Conservation (phyloP, 306 rosid genomes). For the Biancaea sappan region DNA sequence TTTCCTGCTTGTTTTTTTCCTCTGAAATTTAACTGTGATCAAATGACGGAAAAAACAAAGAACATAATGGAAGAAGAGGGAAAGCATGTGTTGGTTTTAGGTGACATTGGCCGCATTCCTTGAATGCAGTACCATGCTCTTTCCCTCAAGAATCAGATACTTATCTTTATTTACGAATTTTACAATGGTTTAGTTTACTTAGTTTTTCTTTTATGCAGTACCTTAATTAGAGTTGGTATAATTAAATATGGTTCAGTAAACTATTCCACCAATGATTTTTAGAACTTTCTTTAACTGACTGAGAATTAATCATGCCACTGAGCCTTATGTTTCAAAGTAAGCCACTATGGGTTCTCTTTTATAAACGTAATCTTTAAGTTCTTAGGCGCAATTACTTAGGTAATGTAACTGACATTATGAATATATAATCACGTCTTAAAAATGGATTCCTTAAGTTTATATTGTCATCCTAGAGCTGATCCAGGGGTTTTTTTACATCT, state of each 20-base stretch:
- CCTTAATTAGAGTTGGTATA: background rate
- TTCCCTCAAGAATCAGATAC: conserved; percentile 87
- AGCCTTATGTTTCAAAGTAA: background rate
- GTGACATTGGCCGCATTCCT: conserved; percentile 96
- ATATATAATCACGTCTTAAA: background rate
- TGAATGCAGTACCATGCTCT: conserved; percentile 98
- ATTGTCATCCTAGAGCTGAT: background rate
- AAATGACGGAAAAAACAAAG: conserved; percentile 35
- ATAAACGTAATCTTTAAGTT: background rate
- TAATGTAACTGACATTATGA: background rate
- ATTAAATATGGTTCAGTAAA: background rate
- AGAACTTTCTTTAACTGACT: background rate
- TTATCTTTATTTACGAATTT: background rate
- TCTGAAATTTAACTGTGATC: background rate
- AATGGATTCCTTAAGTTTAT: background rate
- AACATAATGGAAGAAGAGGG: conserved; percentile 55
- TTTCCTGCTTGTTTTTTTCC: background rate
- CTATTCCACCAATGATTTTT: conserved; percentile 2
- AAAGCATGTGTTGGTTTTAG: conserved; percentile 91
- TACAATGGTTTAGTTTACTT: background rate
- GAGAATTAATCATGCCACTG: background rate
- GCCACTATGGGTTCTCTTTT: background rate
- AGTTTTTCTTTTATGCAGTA: background rate
- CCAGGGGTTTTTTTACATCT: background rate
- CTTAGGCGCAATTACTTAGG: background rate